Base-by-base conservation (phyloP, 2,329 filamentous ascomycete genomes). In the Colletotrichum spaethianum region DNA sequence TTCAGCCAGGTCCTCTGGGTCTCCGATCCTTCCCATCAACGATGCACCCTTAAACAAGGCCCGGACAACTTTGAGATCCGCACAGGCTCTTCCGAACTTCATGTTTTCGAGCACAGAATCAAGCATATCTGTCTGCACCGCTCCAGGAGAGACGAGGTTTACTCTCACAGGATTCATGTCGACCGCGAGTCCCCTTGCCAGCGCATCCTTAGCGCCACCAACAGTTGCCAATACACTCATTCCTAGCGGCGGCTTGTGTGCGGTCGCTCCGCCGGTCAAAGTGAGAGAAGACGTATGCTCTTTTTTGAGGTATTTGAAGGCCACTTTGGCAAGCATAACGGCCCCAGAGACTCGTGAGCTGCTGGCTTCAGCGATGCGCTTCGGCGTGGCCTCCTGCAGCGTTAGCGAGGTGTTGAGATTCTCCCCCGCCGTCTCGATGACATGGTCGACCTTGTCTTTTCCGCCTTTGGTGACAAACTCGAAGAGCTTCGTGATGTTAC, bases 101-200 rank as follows among this genome's bases (percentile, higher is more conserved):
- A 46, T 20, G 18, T 50, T 62, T 65, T 23, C 14, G 1, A 36
- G 38, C 2, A 18, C 9, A 20, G 44, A 20, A 1, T 75, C 63
- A 60, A 79, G 76, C 42, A 87, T 65, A 52, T 84, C 84, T 6
- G 89, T 90, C 48, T 84, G 78, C 0, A 88, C 83, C 0, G 83
- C 81, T 0, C 91, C 92, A 0, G 90, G 90, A 63, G 80, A 83
- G 1, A 93, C 88, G 0, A 87, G 77, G 77, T 93, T 93, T 31
- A 93, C 90, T 2, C 92, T 82, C 11, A 93, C 80, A 0, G 92
- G 92, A 74, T 85, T 86, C 67, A 94, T 76, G 75, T 93, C 91
- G 40, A 93, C 76, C 2, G 91, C 91, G 42, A 93, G 80, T 3
- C 84, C 86, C 1, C 88, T 83, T 2, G 84, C 83, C 77, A 92